Evolutionary conservation across 179 eudicot species (phyloP).

Genomic region (Dionaea muscipula): DNA sequence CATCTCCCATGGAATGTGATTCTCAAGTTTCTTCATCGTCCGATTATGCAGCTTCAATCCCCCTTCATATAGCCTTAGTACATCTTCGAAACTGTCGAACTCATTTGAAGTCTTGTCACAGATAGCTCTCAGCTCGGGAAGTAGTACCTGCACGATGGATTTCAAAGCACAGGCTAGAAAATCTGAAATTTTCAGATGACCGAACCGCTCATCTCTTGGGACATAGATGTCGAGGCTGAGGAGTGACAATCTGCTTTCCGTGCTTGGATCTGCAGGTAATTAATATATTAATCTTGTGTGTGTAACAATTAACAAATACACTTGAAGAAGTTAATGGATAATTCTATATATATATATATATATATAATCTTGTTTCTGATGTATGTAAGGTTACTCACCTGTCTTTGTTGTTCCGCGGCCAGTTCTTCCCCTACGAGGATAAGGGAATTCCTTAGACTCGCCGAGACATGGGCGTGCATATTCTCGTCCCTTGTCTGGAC

Average conservation of each 20-base stretch:
- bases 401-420: slow-evolving; percentile 46
- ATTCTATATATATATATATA: too few species aligned
- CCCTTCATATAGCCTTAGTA: slow-evolving; percentile 47
- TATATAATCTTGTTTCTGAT: too few species aligned
- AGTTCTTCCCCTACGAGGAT: slow-evolving; percentile 45
- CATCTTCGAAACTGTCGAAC: slow-evolving; percentile 66
- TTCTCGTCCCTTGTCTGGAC: slow-evolving; percentile 50
- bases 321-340: not conserved
- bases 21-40: slow-evolving; percentile 28
- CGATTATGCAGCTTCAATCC: slow-evolving; percentile 38
- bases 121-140: slow-evolving; percentile 30
- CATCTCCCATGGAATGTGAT: slow-evolving; percentile 59
- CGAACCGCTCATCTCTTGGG: slow-evolving; percentile 54
- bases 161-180: slow-evolving; percentile 33
- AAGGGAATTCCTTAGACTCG: slow-evolving; percentile 61
- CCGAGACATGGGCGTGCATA: slow-evolving; percentile 31
- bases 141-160: slow-evolving; percentile 27
- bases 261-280: slow-evolving; percentile 22
- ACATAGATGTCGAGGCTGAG: slow-evolving; percentile 38
- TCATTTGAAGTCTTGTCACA: slow-evolving; percentile 62
- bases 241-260: slow-evolving; percentile 27
- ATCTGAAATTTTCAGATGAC: slow-evolving; percentile 39
- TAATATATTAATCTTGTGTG: not conserved
- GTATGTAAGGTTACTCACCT: slow-evolving; percentile 39
- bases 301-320: not conserved